A percentile compares a stretch with the other conserved stretches of the same genome.
phyloP scores from a whole-genome alignment of 2,329 filamentous ascomycete genomes.

The Trichoderma gracile region DNA sequence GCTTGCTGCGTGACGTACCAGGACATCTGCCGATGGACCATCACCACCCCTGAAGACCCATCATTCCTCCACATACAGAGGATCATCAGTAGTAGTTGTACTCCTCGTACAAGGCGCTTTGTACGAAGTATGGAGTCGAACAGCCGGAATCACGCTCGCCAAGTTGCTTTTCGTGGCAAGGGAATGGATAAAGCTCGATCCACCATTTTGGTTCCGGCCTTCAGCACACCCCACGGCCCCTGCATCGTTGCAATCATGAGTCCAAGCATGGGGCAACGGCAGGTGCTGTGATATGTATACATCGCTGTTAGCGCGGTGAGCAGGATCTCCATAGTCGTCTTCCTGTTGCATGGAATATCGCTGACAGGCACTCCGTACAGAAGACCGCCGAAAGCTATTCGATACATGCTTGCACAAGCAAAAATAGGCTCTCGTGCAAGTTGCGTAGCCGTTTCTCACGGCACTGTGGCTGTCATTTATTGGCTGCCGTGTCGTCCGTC shows the following conservation, averaged over 20 bases:
- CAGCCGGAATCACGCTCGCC: neutral
- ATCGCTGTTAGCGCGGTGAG: neutral
- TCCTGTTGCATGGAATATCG: neutral
- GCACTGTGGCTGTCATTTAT: neutral
- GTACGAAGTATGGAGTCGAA: neutral
- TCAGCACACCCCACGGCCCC: conserved; percentile 6
- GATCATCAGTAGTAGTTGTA: neutral
- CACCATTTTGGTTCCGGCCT: conserved; percentile 1
- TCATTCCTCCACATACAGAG: neutral
- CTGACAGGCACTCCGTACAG: neutral
- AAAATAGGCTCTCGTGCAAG: neutral
- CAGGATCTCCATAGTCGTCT: neutral
- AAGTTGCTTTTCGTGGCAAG: neutral
- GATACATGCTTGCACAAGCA: neutral
- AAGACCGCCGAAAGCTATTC: neutral
- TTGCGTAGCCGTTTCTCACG: neutral
- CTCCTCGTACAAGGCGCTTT: neutral
- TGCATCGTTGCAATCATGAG: conserved; percentile 1
- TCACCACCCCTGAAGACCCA: too few relatives aligned
- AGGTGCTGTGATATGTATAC: neutral
- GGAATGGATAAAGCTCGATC: conserved; percentile 3
- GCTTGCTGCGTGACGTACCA: neutral
- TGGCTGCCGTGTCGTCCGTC: neutral
- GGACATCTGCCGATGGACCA: neutral
- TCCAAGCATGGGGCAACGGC: neutral